These are phyloP conservation scores for Fusarium albosuccineum DNA, from an alignment of 2,329 filamentous ascomycete genomes.

Conservation along the genomic window DNA sequence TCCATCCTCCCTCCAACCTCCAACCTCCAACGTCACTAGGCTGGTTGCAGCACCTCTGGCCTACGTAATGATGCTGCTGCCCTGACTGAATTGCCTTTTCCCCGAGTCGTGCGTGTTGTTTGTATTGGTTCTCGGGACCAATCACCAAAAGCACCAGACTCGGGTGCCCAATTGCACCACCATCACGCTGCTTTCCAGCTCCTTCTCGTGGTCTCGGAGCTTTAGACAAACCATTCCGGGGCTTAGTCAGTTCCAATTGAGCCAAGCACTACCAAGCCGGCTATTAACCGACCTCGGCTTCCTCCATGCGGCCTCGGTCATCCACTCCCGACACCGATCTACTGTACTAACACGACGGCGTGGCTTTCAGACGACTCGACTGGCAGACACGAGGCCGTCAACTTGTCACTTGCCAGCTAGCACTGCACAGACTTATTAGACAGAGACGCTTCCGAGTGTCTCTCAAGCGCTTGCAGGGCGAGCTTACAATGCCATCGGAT, in stretches of 20 bases:
- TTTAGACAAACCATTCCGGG: constrained; percentile 1
- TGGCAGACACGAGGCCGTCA: too few species aligned
- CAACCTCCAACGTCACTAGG: constrained; percentile 18
- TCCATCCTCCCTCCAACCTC: constrained; percentile 7
- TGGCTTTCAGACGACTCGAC: too few species aligned
- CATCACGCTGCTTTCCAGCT: constrained; percentile 4
- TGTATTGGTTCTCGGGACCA: neutral
- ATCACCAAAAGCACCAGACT: constrained; percentile 4
- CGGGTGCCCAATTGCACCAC: constrained; percentile 8
- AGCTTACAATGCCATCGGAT: neutral
- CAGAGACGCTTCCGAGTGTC: too few species aligned
- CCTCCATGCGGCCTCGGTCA: too few species aligned
- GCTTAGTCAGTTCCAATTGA: constrained; percentile 1
- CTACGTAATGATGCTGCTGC: neutral
- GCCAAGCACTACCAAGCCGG: neutral
- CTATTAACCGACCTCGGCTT: constrained; percentile 11
- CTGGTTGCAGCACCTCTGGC: constrained; percentile 4
- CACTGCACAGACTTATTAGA: too few species aligned
- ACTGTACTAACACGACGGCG: too few species aligned
- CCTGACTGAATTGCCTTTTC: neutral
- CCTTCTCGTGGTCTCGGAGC: neutral
- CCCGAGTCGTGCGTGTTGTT: neutral
- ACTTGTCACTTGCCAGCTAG: neutral
- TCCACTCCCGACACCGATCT: too few species aligned
- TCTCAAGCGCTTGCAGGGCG: neutral